Base-by-base conservation (phyloP, 2,329 filamentous ascomycete genomes). In the Hypomyces rosellus region DNA sequence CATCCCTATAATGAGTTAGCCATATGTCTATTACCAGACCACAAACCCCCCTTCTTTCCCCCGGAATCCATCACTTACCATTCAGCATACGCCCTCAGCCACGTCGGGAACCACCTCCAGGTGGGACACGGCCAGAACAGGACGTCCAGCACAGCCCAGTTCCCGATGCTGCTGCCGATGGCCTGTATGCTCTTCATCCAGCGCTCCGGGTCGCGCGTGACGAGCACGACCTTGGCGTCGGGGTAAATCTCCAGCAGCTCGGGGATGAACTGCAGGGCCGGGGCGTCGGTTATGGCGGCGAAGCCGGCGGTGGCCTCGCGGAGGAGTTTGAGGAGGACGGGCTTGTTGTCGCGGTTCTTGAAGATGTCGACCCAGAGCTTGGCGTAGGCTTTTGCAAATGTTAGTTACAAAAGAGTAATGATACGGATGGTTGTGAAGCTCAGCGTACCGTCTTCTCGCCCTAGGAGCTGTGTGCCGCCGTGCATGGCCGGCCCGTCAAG, bases 401-500 rank as follows among this genome's bases (percentile, higher is more conserved):
- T 38, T n/a, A 38, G 36, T 6, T 38, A 9, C 9, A 14, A 14
- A 14, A 11, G n/a, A 6, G 22, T 14, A 18, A 18, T 5, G 30
- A 33, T 18, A 12, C 14, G 7, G 25, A 3, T 13, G 4, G 11
- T 8, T 25, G 34, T n/a, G 20, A 7, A 38, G 25, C 34, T 12
- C 16, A 38, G 16, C 6, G n/a, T 55, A 69, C 68, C 60, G 30
- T 70, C 66, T 50, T 70, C 64, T 18, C 66, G 62, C 1, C 60
- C 53, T 8, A 69, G 52, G 5, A 69, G 54, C 39, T 68, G 65
- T 1, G 64, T 75, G 20, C 76, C 76, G 45, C 73, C 72, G 54
- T 79, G 75, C 57, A 74, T 70, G 40, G 74, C 68, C 3, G 76
- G 75, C 0, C 72, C 74, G 36, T 73, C 59, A 5, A 77, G 69